These are phyloP conservation scores for Cerioporus squamosus DNA, from an alignment of 1,284 basidiomycete species.

Conservation along the genomic window DNA sequence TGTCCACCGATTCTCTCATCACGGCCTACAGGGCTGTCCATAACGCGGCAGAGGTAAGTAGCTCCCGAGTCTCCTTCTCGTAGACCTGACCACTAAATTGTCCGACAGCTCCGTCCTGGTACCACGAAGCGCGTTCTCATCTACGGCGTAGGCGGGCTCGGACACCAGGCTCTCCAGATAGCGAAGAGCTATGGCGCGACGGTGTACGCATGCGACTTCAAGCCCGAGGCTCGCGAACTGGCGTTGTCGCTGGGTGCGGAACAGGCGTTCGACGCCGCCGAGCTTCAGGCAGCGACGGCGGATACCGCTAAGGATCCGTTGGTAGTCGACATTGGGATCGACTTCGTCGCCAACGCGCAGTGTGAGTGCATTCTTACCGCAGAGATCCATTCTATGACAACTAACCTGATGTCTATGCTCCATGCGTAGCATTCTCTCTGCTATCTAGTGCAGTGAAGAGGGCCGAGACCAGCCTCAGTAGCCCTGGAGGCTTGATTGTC, in stretches of 20 bases:
- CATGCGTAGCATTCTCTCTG: neutral
- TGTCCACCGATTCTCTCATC: conserved; percentile 30
- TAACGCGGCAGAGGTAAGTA: conserved; percentile 24
- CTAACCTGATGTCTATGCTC: neutral
- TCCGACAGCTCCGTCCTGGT: conserved; percentile 7
- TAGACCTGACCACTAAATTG: too few relatives aligned
- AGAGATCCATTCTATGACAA: too few relatives aligned
- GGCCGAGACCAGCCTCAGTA: neutral
- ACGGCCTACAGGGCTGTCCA: conserved; percentile 31
- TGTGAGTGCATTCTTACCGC: conserved; percentile 19
- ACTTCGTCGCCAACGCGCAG: conserved; percentile 28
- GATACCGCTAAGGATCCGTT: conserved; percentile 19
- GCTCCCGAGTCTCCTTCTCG: neutral
- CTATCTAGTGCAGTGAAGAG: neutral
- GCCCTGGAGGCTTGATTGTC: neutral
- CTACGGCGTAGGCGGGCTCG: conserved; percentile 34
- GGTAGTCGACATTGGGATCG: conserved; percentile 29
- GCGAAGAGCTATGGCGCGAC: conserved; percentile 30
- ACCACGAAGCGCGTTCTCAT: conserved; percentile 28
- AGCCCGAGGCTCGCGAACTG: conserved; percentile 26
- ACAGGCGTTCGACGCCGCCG: conserved; percentile 26
- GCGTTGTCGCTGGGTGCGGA: conserved; percentile 31
- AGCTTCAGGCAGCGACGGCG: conserved; percentile 21
- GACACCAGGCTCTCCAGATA: conserved; percentile 34
- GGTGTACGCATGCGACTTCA: conserved; percentile 31